These are phyloP conservation scores for Iris pallida DNA, from an alignment of 116 monocot species.

Conservation along the genomic window DNA sequence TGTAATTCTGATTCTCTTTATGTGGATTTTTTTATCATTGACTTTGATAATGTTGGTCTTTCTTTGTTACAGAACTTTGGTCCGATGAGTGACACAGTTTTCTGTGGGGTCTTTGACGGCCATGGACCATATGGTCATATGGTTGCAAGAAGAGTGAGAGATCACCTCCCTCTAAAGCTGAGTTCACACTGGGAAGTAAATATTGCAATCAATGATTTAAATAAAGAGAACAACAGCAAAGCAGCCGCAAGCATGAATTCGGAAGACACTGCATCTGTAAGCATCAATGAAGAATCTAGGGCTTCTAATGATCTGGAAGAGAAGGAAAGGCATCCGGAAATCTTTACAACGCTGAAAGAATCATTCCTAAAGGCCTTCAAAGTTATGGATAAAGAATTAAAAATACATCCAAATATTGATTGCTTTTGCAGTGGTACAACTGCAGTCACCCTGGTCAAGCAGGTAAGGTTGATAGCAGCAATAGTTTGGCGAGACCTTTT, in stretches of 20 bases:
- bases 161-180: conserved; percentile 60
- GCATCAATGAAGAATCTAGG: conserved; percentile 30
- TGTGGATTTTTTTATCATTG: too few species aligned
- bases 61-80: too few species aligned
- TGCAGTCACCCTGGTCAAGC: conserved; percentile 67
- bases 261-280: conserved; percentile 27
- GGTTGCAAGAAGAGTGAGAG: conserved; percentile 80
- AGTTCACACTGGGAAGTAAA: conserved; percentile 44
- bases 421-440: conserved; percentile 77
- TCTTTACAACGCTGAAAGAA: conserved; percentile 38
- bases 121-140: conserved; percentile 86
- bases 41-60: too few species aligned
- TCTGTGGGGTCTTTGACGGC: conserved; percentile 95
- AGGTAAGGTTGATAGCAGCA: conserved; percentile 25
- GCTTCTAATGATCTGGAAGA: conserved; percentile 21
- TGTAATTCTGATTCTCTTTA: too few species aligned
- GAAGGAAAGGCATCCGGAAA: conserved; percentile 35
- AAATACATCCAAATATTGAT: conserved; percentile 45
- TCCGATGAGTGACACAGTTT: too few species aligned
- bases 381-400: conserved; percentile 69
- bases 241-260: conserved; percentile 38
- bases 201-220: conserved; percentile 15
- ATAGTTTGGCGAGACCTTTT: too few species aligned
- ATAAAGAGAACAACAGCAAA: conserved; percentile 23
- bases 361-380: conserved; percentile 60